A percentile compares a stretch with the other conserved stretches of the same genome.
Conservation (phyloP, 768 basidiomycete species). For the Termitomyces sp. region DNA sequence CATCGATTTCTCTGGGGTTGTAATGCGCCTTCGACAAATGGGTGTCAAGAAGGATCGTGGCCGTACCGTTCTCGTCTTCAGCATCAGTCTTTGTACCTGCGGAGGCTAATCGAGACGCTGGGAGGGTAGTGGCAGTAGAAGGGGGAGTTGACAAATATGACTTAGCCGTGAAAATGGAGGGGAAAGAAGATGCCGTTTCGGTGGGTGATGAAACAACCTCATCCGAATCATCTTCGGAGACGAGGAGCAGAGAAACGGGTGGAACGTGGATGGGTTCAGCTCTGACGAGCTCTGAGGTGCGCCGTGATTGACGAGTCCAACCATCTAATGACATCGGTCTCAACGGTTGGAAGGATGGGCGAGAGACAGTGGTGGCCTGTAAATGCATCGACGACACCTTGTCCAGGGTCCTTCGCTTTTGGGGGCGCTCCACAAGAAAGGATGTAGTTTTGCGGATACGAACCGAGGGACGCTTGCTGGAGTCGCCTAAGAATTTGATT, state of each 20-base stretch:
- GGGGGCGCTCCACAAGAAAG: conserved; percentile 22
- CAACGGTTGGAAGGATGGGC: conserved; percentile 4
- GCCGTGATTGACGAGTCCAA: conserved; percentile 6
- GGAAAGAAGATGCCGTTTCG: conserved; percentile 4
- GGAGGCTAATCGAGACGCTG: background rate
- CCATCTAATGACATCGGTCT: conserved; percentile 14
- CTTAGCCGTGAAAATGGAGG: conserved; percentile 1
- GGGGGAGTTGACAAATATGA: conserved; percentile 5
- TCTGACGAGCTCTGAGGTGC: background rate
- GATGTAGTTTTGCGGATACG: conserved; percentile 22
- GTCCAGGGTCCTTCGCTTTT: conserved; percentile 31
- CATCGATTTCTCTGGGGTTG: conserved; percentile 7
- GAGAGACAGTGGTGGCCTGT: conserved; percentile 23
- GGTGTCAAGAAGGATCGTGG: conserved; percentile 12
- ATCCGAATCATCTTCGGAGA: conserved; percentile 7
- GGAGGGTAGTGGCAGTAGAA: conserved; percentile 3
- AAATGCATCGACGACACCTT: conserved; percentile 31
- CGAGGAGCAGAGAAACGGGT: background rate
- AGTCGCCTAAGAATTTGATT: conserved; percentile 31
- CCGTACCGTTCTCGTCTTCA: conserved; percentile 13
- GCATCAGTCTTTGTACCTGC: background rate
- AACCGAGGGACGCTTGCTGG: conserved; percentile 30
- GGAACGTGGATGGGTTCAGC: background rate
- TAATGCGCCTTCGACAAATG: background rate
- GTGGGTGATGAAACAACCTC: conserved; percentile 1